Conservation (phyloP, 805 yeast genomes). For the Zygosaccharomyces siamensis region DNA sequence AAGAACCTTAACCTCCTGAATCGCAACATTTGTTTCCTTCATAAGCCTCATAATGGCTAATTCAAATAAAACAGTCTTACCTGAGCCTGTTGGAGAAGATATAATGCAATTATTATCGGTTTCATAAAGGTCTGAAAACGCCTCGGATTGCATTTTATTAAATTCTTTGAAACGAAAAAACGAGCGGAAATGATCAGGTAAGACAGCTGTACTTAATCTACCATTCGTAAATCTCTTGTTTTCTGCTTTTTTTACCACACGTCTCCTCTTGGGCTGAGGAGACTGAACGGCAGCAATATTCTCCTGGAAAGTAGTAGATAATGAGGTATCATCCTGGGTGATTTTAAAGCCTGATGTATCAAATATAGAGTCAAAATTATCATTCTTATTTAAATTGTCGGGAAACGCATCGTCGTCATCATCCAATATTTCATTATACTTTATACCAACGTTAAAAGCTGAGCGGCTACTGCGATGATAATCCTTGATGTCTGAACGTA, state of each 20-base stretch:
- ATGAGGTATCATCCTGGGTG: background rate
- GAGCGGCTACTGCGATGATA: conserved; percentile 15
- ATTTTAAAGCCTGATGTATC: background rate
- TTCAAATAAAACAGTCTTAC: conserved; percentile 53
- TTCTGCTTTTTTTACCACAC: conserved; percentile 6
- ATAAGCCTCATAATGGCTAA: conserved; percentile 43
- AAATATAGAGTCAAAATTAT: conserved; percentile 4
- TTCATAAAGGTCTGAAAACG: conserved; percentile 38
- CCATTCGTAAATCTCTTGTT: background rate
- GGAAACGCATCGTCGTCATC: conserved; percentile 14
- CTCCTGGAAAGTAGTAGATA: background rate
- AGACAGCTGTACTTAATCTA: conserved; percentile 12
- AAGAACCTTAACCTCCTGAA: conserved; percentile 31
- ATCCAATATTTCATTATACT: conserved; percentile 26
- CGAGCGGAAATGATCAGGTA: conserved; percentile 38
- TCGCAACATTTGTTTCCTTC: conserved; percentile 11
- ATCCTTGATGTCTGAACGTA: conserved; percentile 1
- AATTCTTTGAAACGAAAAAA: conserved; percentile 26
- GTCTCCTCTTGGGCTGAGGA: conserved; percentile 3
- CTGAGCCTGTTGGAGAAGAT: conserved; percentile 57
- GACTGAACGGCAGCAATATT: background rate
- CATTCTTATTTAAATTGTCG: conserved; percentile 1
- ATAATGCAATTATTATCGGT: conserved; percentile 41
- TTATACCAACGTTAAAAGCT: conserved; percentile 18
- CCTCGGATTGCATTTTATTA: conserved; percentile 49